A percentile compares a stretch with the other conserved stretches of the same genome.
These are phyloP conservation scores for Sporisorium sorghi DNA, from an alignment of 1,284 basidiomycete genomes.

Conservation along the genomic window DNA sequence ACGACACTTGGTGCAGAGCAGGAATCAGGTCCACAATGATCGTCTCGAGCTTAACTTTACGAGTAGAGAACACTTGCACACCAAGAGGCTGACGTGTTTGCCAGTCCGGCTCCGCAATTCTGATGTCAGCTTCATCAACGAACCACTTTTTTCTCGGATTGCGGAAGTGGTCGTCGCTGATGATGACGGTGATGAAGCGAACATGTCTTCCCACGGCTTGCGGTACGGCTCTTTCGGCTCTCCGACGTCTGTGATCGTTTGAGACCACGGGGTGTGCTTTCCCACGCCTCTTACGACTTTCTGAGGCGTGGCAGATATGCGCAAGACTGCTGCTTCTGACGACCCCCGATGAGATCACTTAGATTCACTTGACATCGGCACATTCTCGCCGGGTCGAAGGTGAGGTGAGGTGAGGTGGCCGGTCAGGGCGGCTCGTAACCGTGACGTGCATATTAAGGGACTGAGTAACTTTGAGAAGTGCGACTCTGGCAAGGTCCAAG, in stretches of 20 bases:
- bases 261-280: neutral
- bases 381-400: neutral
- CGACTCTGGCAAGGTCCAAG: no score
- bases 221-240: neutral
- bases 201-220: constrained; percentile 2
- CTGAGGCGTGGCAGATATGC: neutral
- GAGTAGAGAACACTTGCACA: no score
- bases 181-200: constrained; percentile 2
- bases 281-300: constrained; percentile 1
- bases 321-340: neutral
- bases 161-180: no score
- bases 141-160: no score
- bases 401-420: neutral
- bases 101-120: no score
- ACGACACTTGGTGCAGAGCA: no score
- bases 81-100: no score
- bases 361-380: neutral
- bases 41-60: no score
- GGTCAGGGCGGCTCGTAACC: neutral
- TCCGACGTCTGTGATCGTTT: neutral
- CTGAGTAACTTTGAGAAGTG: neutral
- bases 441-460: no score
- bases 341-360: neutral
- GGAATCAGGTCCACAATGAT: no score
- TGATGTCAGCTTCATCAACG: no score